Base-by-base conservation (phyloP, 179 eudicot genomes). In the Actinidia arguta region DNA sequence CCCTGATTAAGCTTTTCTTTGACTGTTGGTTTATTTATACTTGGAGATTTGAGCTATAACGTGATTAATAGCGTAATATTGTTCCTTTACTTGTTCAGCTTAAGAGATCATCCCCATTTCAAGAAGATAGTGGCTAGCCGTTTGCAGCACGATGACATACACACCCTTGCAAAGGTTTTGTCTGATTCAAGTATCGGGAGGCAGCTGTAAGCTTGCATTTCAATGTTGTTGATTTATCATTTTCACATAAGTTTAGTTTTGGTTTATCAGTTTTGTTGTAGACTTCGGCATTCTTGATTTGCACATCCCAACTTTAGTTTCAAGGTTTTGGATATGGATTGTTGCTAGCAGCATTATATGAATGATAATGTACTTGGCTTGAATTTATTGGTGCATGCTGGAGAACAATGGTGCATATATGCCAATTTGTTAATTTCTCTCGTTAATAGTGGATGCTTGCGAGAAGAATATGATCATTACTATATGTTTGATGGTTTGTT, bases 151-250 rank as follows among this genome's bases (percentile, higher is more conserved):
- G 84, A 83, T 78, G 93, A 95, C 83, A 83, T 91, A 73, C 83
- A 85, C 55, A 75, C 87, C 84, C 98, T 97, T 82, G 99, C 94
- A 18, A 92, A 86, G 89, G 92, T 88, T 71, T 67, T 97, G 46
- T 89, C 98, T 79, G 98, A 88, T 80, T 81, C 89, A 81, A 97
- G 98, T 82, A 59, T 85, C 36, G 99, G 98, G 87, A 93, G 94
- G 84, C 99, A 97, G 79, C 92, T 84, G 98, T 95, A 90, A 91
- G 98, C 87, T 83, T 79, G 59, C 73, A 20, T 61, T 22, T 17
- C 59, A 7, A 50, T 9, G 1, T 52, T 52, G 9, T 20, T 18
- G 42, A 24, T 54, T 47, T 48, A 6, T 59, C 55, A 24, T 46
- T 52, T 77, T 64, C 6, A 22, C 13, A 4, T 24, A 10, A 54